These are phyloP conservation scores for Suhomyces vadensis DNA, from an alignment of 805 yeast genomes.

Conservation along the genomic window DNA sequence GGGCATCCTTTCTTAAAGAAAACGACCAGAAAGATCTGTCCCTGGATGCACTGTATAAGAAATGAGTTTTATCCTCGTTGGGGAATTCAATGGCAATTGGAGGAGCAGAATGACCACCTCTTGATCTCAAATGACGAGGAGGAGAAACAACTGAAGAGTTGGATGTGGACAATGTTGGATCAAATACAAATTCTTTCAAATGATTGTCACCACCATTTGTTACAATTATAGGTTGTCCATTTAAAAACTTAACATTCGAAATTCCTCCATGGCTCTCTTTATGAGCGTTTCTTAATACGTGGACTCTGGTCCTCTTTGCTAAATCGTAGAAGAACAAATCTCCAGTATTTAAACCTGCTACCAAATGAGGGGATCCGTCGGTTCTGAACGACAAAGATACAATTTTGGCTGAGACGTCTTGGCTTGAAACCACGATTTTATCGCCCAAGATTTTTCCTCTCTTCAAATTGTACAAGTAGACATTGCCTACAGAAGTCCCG, in stretches of 20 bases:
- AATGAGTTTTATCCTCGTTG: slow-evolving; percentile 74
- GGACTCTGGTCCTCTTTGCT: slow-evolving; percentile 69
- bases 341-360: slow-evolving; percentile 76
- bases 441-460: slow-evolving; percentile 53
- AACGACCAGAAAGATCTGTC: slow-evolving; percentile 90
- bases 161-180: slow-evolving; percentile 75
- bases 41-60: slow-evolving; percentile 78
- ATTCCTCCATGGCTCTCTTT: slow-evolving; percentile 76
- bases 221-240: slow-evolving; percentile 89
- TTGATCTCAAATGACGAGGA: slow-evolving; percentile 85
- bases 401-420: slow-evolving; percentile 41
- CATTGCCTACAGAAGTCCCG: slow-evolving; percentile 70
- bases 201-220: slow-evolving; percentile 91
- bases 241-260: slow-evolving; percentile 67
- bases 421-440: slow-evolving; percentile 50
- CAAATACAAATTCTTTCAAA: slow-evolving; percentile 88
- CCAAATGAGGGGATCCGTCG: slow-evolving; percentile 83
- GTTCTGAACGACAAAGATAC: slow-evolving; percentile 82
- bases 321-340: slow-evolving; percentile 86
- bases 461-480: slow-evolving; percentile 65
- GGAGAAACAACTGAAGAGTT: slow-evolving; percentile 72
- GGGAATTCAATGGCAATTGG: slow-evolving; percentile 77
- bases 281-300: slow-evolving; percentile 72
- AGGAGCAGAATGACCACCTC: slow-evolving; percentile 98
- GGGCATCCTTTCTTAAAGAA: slow-evolving; percentile 93